These are phyloP conservation scores for Cupressus sempervirens DNA, from an alignment of 75 land plant genomes.

Conservation along the genomic window DNA sequence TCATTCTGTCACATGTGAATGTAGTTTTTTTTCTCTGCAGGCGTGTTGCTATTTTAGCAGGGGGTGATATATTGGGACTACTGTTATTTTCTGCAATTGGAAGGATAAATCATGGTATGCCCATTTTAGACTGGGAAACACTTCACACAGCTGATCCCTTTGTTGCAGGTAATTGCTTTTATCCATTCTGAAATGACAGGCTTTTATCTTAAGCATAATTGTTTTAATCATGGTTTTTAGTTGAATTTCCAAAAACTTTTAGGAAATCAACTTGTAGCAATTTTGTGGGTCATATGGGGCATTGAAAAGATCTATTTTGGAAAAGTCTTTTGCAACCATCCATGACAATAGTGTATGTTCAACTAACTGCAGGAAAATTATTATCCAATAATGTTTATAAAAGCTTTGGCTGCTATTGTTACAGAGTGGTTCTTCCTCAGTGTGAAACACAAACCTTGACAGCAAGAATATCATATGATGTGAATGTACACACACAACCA, in stretches of 20 bases:
- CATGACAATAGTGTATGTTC: background rate
- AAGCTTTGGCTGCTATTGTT: background rate
- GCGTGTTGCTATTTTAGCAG: slow-evolving; percentile 57
- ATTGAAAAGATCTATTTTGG: background rate
- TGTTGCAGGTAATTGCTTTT: slow-evolving; percentile 53
- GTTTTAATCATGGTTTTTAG: background rate
- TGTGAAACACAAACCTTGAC: background rate
- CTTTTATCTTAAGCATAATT: background rate
- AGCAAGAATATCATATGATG: background rate
- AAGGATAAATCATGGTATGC: slow-evolving; percentile 72
- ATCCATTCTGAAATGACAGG: background rate
- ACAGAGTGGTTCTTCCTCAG: background rate
- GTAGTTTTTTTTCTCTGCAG: slow-evolving; percentile 27
- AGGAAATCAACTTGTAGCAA: background rate
- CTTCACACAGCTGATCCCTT: slow-evolving; percentile 82
- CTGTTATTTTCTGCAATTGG: slow-evolving; percentile 80
- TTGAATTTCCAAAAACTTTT: background rate
- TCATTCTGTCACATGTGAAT: background rate
- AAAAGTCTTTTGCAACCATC: background rate
- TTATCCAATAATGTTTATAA: background rate
- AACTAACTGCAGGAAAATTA: background rate
- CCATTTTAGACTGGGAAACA: slow-evolving; percentile 58
- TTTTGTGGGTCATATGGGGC: background rate
- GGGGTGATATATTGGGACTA: slow-evolving; percentile 69
- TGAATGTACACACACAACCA: background rate